A percentile compares a stretch with the other conserved stretches of the same genome.
Conservation (phyloP, 306 rosid species). For the Lathyrus oleraceus region DNA sequence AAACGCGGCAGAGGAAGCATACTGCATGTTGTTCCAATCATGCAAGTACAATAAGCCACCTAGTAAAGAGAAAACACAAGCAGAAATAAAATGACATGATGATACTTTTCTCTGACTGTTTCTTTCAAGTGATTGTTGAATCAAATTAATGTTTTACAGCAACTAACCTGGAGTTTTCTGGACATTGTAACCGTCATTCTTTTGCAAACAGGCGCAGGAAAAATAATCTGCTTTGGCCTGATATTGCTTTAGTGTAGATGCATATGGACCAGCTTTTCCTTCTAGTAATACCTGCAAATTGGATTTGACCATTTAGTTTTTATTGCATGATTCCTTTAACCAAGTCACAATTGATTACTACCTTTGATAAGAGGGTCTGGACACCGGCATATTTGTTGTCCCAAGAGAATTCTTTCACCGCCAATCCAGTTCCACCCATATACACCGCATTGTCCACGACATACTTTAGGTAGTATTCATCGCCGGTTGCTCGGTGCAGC, state of each 20-base stretch:
- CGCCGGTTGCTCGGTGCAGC: constrained; percentile 71
- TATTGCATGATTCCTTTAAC: constrained; percentile 14
- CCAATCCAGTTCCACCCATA: constrained; percentile 94
- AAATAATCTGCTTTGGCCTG: constrained; percentile 90
- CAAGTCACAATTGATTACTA: constrained; percentile 10
- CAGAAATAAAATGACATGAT: neutral
- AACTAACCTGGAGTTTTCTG: constrained; percentile 66
- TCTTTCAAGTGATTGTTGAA: neutral
- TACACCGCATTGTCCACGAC: constrained; percentile 67
- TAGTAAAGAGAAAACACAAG: constrained; percentile 22
- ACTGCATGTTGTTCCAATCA: constrained; percentile 92
- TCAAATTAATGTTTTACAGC: too few relatives aligned
- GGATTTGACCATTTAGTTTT: constrained; percentile 16
- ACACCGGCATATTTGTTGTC: constrained; percentile 89
- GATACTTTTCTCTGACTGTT: neutral
- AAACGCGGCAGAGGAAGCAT: constrained; percentile 73
- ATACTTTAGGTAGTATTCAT: constrained; percentile 73
- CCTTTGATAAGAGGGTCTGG: constrained; percentile 81
- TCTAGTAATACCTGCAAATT: constrained; percentile 63
- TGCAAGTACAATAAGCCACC: constrained; percentile 75
- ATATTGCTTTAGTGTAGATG: constrained; percentile 66
- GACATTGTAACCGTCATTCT: constrained; percentile 83
- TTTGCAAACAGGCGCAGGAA: constrained; percentile 74
- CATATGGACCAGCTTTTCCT: constrained; percentile 61
- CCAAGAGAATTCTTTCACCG: constrained; percentile 86